Evolutionary conservation across 495 filamentous ascomycete genomes (phyloP).

Genomic region (Pseudomonodictys pantanalensis): DNA sequence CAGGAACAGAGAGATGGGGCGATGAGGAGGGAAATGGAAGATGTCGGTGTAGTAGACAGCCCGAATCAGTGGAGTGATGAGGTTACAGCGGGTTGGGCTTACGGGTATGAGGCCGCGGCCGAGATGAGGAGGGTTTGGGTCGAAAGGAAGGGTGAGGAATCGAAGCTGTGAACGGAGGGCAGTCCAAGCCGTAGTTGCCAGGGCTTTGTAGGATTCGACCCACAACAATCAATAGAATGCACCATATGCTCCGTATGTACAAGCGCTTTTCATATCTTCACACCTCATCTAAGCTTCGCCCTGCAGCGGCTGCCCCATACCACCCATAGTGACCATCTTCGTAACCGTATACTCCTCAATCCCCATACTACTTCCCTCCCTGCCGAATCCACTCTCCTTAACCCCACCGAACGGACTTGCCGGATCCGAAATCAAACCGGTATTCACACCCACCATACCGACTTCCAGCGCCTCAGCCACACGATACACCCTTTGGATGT

Average conservation of each 20-base stretch:
- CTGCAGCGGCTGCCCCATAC: constrained; percentile 31
- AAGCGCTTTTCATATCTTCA: no score
- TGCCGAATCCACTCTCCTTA: constrained; percentile 87
- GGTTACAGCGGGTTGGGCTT: constrained; percentile 47
- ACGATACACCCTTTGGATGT: constrained; percentile 47
- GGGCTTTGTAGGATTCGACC: no score
- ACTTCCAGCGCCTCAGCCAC: constrained; percentile 52
- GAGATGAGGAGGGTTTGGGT: constrained; percentile 24
- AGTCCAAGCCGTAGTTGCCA: no score
- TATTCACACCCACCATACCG: constrained; percentile 57
- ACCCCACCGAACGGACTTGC: constrained; percentile 77
- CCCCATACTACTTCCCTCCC: constrained; percentile 89
- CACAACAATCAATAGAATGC: no score
- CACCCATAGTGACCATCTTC: constrained; percentile 79
- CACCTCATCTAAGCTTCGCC: no score
- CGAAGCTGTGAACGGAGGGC: not conserved
- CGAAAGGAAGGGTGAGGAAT: not conserved
- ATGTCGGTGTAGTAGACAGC: constrained; percentile 37
- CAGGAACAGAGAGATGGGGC: constrained; percentile 46
- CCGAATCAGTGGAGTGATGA: constrained; percentile 53
- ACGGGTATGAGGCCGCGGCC: constrained; percentile 50
- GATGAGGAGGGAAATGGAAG: constrained; percentile 43
- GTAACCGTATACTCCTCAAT: constrained; percentile 83
- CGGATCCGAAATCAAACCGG: constrained; percentile 43
- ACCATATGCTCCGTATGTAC: no score